Conservation (phyloP, 2,329 filamentous ascomycete species). For the Sphaerulina populicola region DNA sequence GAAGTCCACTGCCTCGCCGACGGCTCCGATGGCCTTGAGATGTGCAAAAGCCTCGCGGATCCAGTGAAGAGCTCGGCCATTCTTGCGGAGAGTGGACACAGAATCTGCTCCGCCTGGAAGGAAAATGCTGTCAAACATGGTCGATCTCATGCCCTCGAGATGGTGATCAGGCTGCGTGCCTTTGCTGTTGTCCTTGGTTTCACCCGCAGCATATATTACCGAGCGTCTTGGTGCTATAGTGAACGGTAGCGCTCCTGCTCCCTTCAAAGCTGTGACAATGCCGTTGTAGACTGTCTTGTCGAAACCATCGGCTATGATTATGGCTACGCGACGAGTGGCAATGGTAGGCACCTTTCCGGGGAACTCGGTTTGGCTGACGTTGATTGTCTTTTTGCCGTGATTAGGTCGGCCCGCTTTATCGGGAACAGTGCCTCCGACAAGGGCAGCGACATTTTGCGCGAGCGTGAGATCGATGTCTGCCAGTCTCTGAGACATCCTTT, state of each 20-base stretch:
- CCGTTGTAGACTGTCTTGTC: slow-evolving; percentile 58
- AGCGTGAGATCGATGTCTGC: slow-evolving; percentile 64
- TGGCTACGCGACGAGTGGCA: slow-evolving; percentile 60
- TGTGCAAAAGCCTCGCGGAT: slow-evolving; percentile 74
- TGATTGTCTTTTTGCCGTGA: slow-evolving; percentile 58
- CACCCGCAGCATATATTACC: slow-evolving; percentile 55
- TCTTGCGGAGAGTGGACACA: slow-evolving; percentile 56
- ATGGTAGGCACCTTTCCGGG: slow-evolving; percentile 57
- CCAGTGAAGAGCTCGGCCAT: slow-evolving; percentile 67
- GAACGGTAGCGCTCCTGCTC: slow-evolving; percentile 58
- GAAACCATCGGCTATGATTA: slow-evolving; percentile 71
- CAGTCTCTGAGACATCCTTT: slow-evolving; percentile 58
- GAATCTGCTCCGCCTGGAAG: slow-evolving; percentile 63
- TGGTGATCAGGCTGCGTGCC: slow-evolving; percentile 65
- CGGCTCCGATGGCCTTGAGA: slow-evolving; percentile 68
- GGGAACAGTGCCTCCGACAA: slow-evolving; percentile 58
- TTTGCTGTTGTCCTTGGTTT: slow-evolving; percentile 45
- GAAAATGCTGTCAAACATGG: slow-evolving; percentile 73
- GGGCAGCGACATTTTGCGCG: slow-evolving; percentile 59
- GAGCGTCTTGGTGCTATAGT: slow-evolving; percentile 63
- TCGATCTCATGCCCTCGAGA: slow-evolving; percentile 69
- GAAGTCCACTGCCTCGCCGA: slow-evolving; percentile 61
- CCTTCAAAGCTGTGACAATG: slow-evolving; percentile 55
- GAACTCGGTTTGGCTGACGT: slow-evolving; percentile 62
- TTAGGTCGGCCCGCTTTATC: slow-evolving; percentile 49